These are phyloP conservation scores for Ananas comosus DNA, from an alignment of 176 grass and related monocot species.

Conservation along the genomic window DNA sequence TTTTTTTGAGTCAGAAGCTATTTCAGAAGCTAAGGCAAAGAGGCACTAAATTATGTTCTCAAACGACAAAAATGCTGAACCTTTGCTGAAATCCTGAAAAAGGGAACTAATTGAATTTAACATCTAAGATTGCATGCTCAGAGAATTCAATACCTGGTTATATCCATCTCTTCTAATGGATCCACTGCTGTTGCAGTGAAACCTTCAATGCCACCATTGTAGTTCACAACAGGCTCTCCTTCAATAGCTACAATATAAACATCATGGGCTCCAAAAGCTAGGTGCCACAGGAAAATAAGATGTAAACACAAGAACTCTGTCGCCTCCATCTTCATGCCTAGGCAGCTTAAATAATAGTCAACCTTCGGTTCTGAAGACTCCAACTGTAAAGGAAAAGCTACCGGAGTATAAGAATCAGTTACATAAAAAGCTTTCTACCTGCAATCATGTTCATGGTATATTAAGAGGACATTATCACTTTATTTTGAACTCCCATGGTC, in stretches of 20 bases:
- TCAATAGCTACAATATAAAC: constrained; percentile 89
- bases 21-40: too few relatives aligned
- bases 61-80: not conserved
- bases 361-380: not conserved
- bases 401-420: not conserved
- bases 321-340: constrained; percentile 41
- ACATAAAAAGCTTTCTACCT: not conserved
- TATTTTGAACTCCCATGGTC: too few relatives aligned
- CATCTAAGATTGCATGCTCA: not conserved
- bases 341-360: not conserved
- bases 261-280: constrained; percentile 54
- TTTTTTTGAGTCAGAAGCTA: too few relatives aligned
- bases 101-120: not conserved
- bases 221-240: constrained; percentile 83
- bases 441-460: not conserved
- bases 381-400: constrained; percentile 20
- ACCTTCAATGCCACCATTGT: constrained; percentile 60
- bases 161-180: constrained; percentile 67
- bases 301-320: constrained; percentile 29
- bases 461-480: too few relatives aligned
- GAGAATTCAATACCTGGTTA: constrained; percentile 44
- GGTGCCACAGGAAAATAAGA: constrained; percentile 36
- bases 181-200: constrained; percentile 54
- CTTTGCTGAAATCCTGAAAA: not conserved
- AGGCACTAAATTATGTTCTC: too few relatives aligned